These are phyloP conservation scores for Eucalyptus victrix DNA, from an alignment of 345 rosid genomes.

Conservation along the genomic window DNA sequence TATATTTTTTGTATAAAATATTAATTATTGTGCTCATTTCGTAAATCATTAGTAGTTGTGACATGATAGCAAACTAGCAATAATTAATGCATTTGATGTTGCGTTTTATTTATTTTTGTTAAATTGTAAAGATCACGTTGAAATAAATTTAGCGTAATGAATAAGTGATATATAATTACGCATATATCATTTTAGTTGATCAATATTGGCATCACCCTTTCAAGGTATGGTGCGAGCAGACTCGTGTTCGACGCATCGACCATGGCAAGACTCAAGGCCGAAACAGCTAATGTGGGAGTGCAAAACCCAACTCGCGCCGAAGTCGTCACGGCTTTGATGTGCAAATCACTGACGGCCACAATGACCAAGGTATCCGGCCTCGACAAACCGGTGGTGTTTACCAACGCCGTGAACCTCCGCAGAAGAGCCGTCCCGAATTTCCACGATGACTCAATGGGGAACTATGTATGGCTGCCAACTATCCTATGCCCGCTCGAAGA, in stretches of 20 bases:
- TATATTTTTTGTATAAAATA: too few species aligned
- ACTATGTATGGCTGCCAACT: neutral
- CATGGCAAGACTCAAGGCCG: neutral
- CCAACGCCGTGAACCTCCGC: neutral
- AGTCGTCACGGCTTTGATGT: neutral
- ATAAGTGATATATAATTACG: neutral
- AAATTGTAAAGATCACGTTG: neutral
- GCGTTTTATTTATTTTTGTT: neutral
- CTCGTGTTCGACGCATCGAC: neutral
- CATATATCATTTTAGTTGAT: neutral
- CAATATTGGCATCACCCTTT: neutral
- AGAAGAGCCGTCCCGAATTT: neutral
- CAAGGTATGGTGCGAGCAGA: neutral
- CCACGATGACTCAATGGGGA: neutral
- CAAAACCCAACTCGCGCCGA: constrained; percentile 2
- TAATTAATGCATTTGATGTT: neutral
- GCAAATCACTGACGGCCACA: neutral
- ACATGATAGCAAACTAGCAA: neutral
- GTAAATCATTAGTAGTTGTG: neutral
- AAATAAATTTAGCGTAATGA: neutral
- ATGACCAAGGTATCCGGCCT: neutral
- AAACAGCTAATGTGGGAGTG: neutral
- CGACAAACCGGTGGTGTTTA: neutral
- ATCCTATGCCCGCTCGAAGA: neutral
- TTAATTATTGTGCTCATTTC: neutral